These are phyloP conservation scores for Anacardium occidentale DNA, from an alignment of 345 rosid species.

Conservation along the genomic window DNA sequence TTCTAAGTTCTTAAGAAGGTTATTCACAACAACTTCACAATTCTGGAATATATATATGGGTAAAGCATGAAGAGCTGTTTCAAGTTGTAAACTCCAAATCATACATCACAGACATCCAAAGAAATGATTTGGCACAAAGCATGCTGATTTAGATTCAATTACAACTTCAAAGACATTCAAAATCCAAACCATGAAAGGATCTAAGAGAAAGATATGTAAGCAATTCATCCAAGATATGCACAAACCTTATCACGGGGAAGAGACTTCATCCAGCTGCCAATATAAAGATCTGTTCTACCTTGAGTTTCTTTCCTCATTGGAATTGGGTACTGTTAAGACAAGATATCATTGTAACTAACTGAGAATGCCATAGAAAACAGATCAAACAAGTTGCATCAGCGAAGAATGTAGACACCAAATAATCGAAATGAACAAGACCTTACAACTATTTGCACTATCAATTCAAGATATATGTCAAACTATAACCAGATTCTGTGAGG, in stretches of 20 bases:
- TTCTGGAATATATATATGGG: background rate
- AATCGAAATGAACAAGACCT: background rate
- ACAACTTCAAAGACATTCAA: constrained; percentile 1
- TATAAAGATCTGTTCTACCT: constrained; percentile 80
- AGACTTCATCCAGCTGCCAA: constrained; percentile 84
- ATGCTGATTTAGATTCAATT: constrained; percentile 2
- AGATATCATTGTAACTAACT: constrained; percentile 13
- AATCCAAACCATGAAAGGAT: background rate
- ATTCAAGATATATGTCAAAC: background rate
- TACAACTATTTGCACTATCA: background rate
- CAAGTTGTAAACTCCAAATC: constrained; percentile 1
- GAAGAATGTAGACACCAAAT: background rate
- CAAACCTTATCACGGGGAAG: constrained; percentile 79
- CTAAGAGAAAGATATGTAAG: background rate
- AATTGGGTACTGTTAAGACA: constrained; percentile 57
- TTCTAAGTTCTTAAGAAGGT: background rate
- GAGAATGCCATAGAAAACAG: background rate
- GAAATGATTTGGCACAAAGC: background rate
- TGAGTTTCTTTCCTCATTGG: constrained; percentile 87
- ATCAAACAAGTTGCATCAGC: background rate
- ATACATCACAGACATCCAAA: background rate
- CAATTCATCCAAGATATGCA: background rate
- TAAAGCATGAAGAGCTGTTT: constrained; percentile 11
- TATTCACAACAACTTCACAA: background rate
- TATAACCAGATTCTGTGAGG: background rate